These are phyloP conservation scores for Reticulomyxa filosa DNA, from an alignment of 78 protist species.

Conservation along the genomic window DNA sequence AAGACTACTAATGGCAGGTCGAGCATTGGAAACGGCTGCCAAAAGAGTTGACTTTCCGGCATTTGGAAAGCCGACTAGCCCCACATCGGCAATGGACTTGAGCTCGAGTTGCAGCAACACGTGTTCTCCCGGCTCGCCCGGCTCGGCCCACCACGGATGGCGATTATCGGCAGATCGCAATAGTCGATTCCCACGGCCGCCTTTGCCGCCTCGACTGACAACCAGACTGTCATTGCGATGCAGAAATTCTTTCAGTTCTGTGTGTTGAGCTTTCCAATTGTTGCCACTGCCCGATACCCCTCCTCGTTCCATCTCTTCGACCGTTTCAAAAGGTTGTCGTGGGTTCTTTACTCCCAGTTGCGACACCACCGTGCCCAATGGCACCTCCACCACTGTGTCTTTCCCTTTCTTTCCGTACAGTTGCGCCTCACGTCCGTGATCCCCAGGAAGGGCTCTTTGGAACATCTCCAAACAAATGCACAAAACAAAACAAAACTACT, in stretches of 20 bases:
- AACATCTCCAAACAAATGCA: too few species aligned
- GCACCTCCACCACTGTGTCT: background rate
- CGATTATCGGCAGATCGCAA: background rate
- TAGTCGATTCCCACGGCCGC: background rate
- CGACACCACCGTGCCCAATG: background rate
- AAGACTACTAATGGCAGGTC: background rate
- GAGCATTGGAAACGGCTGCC: background rate
- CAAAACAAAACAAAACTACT: too few species aligned
- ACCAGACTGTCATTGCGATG: background rate
- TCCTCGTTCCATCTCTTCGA: too few species aligned
- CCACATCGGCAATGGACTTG: background rate
- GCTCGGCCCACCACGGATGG: background rate
- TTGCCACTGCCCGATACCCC: too few species aligned
- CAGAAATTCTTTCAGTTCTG: background rate
- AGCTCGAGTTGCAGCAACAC: background rate
- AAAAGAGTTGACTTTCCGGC: conserved; percentile 7
- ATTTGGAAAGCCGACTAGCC: conserved; percentile 5
- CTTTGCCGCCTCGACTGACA: background rate
- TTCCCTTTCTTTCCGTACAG: background rate
- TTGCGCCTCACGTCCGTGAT: background rate
- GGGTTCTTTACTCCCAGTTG: background rate
- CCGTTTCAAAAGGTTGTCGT: background rate
- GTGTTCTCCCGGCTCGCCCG: background rate
- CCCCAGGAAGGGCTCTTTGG: too few species aligned
- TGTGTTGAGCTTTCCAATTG: background rate